Evolutionary conservation across 2,329 filamentous ascomycete species (phyloP).

Genomic region (Pseudogymnoascus sp.): DNA sequence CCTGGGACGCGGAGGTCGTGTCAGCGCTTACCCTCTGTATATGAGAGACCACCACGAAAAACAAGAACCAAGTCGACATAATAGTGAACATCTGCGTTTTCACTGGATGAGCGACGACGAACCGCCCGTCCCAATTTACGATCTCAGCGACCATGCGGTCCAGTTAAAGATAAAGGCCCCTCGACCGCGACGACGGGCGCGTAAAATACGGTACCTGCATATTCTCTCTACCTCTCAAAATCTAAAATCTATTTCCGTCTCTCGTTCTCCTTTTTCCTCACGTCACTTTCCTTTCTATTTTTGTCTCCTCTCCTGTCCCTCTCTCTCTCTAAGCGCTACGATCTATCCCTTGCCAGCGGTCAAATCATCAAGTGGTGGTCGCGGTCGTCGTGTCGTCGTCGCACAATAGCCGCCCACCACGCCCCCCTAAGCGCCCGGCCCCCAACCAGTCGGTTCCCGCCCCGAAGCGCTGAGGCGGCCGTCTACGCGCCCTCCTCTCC

Average conservation of each 20-base stretch:
- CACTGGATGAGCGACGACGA: neutral
- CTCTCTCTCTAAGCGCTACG: neutral
- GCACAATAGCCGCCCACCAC: neutral
- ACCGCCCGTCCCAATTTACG: neutral
- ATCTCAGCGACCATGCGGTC: neutral
- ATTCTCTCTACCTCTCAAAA: neutral
- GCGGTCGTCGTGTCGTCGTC: neutral
- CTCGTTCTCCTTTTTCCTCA: neutral
- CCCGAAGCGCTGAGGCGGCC: neutral
- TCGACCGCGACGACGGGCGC: neutral
- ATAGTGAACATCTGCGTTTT: neutral
- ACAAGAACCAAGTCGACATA: neutral
- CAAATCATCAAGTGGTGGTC: too few relatives aligned
- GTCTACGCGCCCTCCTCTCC: neutral
- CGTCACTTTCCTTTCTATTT: neutral
- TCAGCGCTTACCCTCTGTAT: neutral
- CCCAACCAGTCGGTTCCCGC: neutral
- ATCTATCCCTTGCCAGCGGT: neutral
- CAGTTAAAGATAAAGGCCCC: neutral
- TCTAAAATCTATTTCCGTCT: neutral
- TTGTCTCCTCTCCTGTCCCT: neutral
- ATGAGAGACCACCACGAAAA: neutral
- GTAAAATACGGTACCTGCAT: neutral
- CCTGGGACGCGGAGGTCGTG: neutral
- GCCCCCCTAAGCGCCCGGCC: neutral